phyloP scores from a whole-genome alignment of 345 rosid species.

The Arabis alpina region DNA sequence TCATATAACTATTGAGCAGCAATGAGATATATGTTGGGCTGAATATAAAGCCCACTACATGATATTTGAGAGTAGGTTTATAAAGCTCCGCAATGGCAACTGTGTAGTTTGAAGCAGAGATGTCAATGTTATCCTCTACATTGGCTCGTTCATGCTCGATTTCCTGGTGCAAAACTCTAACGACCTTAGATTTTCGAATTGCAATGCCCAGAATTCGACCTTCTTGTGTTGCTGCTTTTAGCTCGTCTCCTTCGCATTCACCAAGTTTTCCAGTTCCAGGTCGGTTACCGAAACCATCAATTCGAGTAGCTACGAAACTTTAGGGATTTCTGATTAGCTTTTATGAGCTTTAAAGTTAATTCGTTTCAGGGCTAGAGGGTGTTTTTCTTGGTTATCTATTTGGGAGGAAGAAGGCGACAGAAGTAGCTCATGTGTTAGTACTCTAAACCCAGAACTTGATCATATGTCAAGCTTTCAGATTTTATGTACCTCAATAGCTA shows the following conservation, averaged over 20 bases:
- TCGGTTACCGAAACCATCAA: background rate
- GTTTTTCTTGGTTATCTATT: slow-evolving; percentile 70
- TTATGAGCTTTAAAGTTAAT: background rate
- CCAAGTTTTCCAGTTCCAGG: slow-evolving; percentile 52
- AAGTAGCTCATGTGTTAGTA: slow-evolving; percentile 88
- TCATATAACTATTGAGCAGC: no score
- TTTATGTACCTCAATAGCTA: slow-evolving; percentile 9
- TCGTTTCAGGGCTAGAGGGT: slow-evolving; percentile 66
- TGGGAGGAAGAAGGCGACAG: slow-evolving; percentile 89
- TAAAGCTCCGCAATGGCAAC: slow-evolving; percentile 28
- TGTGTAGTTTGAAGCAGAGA: slow-evolving; percentile 30
- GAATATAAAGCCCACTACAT: no score
- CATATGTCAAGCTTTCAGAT: background rate
- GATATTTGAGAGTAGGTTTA: no score
- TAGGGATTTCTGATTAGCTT: background rate
- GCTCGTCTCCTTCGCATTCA: slow-evolving; percentile 36
- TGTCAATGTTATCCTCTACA: slow-evolving; percentile 42
- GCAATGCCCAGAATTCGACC: slow-evolving; percentile 21
- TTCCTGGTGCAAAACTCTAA: slow-evolving; percentile 16
- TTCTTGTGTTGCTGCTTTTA: slow-evolving; percentile 34
- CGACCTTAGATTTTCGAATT: slow-evolving; percentile 7
- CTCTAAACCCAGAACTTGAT: slow-evolving; percentile 7
- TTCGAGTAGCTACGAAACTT: background rate
- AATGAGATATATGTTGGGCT: no score
- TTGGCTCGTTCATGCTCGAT: slow-evolving; percentile 28